phyloP scores from a whole-genome alignment of 257 asterid species.

The Euphrasia confusa region DNA sequence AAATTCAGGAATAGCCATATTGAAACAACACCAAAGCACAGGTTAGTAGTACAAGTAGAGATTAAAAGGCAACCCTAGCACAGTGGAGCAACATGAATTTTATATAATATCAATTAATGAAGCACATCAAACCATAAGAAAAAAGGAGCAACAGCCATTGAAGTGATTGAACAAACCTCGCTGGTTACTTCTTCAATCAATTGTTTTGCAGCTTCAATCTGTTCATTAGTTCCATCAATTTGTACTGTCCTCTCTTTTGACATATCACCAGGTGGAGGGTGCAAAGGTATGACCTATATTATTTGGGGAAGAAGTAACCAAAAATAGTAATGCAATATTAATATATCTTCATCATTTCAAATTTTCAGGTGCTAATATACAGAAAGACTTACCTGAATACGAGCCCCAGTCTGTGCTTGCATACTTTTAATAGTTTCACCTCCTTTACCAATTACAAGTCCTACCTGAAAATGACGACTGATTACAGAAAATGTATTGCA shows the following conservation, averaged over 20 bases:
- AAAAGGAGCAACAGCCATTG: constrained; percentile 20
- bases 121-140: constrained; percentile 11
- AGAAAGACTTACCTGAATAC: constrained; percentile 56
- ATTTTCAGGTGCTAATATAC: neutral
- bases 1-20: neutral
- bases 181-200: constrained; percentile 75
- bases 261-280: constrained; percentile 89
- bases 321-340: neutral
- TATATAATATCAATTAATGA: neutral
- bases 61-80: neutral
- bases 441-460: constrained; percentile 97
- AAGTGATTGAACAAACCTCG: constrained; percentile 66
- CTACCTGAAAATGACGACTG: constrained; percentile 50
- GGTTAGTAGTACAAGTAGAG: neutral
- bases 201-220: constrained; percentile 81
- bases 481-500: neutral
- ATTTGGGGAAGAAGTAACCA: neutral
- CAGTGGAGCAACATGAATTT: neutral
- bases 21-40: neutral
- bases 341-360: neutral
- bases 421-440: constrained; percentile 90
- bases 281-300: constrained; percentile 88
- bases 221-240: constrained; percentile 83
- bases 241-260: constrained; percentile 85
- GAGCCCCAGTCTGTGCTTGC: constrained; percentile 90